Evolutionary conservation across 306 rosid genomes (phyloP), one percentile per base, ranked within the genome.

Genomic region (Vigna hirtella): DNA sequence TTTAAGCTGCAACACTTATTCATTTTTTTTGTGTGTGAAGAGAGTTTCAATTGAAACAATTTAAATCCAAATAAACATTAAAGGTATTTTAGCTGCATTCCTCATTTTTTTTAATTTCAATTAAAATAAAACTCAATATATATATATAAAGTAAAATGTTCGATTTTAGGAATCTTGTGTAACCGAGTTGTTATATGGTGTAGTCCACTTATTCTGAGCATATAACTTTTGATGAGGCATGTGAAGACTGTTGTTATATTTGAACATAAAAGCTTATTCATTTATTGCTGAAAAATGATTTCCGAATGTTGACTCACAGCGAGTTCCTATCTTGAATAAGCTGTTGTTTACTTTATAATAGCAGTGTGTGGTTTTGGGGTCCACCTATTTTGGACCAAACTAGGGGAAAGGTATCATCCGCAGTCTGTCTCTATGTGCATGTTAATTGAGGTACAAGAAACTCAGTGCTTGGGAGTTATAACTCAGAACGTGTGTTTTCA

Each of bases 391-490:
- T 79, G 66, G 70, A 74, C 63, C 65, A 45, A 32, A 43, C 51
- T 9, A 61, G 36, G 77, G 80, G 83, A 11, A 74, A 79, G 84
- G 84, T 79, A 83, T 83, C 84, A 62, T 74, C 48, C 48, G 75
- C 30, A 64, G 49, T n/a, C 15, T n/a, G 20, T 59, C 2, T 49
- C 7, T 49, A 3, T 30, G 0, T 65, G 61, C 66, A 56, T 77
- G 67, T 66, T 55, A 78, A 73, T 73, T 73, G 49, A 74, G 49
- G 26, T 28, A 18, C 56, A 74, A 74, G 84, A 18, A 66, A 28
- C 76, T 22, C 12, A 74, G 63, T 66, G 69, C 30, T 52, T 5
- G n/a, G 38, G 38, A 40, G 32, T 76, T 30, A 30, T 30, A 26
- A 26, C 28, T 26, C 28, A 26, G 2, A 26, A 26, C 3, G 0